phyloP scores from a whole-genome alignment of 2,329 filamentous ascomycete genomes.

The Cladorrhinum sp. region DNA sequence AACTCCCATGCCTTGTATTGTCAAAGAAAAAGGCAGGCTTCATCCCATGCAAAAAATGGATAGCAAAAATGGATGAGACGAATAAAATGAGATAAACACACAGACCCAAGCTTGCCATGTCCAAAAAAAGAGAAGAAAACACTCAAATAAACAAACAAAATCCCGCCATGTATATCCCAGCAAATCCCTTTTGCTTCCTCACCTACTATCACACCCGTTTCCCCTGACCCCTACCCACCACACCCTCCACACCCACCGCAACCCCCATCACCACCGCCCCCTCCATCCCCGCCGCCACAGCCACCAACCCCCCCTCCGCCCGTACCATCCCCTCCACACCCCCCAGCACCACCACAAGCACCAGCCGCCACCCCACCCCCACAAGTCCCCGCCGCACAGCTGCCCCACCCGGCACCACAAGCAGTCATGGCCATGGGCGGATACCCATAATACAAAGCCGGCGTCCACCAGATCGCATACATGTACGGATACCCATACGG shows the following conservation, averaged over 20 bases:
- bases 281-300: not conserved
- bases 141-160: not conserved
- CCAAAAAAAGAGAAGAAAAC: no score
- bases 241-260: conserved; percentile 2
- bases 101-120: no score
- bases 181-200: no score
- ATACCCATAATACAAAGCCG: conserved; percentile 45
- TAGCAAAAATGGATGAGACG: no score
- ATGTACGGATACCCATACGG: conserved; percentile 48
- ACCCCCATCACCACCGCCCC: conserved; percentile 8
- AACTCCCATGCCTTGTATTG: no score
- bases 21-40: no score
- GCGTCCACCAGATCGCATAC: conserved; percentile 42
- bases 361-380: conserved; percentile 43
- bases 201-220: not conserved
- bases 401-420: conserved; percentile 38
- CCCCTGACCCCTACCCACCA: conserved; percentile 8
- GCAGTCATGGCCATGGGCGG: conserved; percentile 36
- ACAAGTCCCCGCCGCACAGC: conserved; percentile 49
- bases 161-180: not conserved
- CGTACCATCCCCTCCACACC: conserved; percentile 31
- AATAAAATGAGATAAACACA: no score
- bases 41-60: no score
- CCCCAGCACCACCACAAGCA: conserved; percentile 41
- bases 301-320: not conserved